Conservation (phyloP, 306 rosid species). For the Notholithocarpus densiflorus region DNA sequence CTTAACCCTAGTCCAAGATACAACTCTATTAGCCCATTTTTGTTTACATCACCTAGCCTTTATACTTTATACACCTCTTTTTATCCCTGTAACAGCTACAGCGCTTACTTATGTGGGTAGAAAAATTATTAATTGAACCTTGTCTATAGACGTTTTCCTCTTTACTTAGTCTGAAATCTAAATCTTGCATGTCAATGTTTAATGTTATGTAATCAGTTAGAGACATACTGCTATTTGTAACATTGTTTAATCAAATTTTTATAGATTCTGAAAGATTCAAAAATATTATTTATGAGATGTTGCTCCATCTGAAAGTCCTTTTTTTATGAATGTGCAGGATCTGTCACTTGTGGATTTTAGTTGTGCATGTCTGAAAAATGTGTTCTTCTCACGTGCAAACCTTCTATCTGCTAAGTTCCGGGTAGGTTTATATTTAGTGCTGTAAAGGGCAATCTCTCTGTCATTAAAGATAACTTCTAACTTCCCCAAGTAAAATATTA, state of each 20-base stretch:
- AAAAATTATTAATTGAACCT: no score
- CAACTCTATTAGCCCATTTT: no score
- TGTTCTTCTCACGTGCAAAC: slow-evolving; percentile 87
- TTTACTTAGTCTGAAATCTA: no score
- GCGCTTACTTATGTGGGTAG: no score
- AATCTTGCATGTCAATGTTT: no score
- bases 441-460: slow-evolving; percentile 3
- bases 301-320: slow-evolving; percentile 4
- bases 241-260: neutral
- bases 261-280: slow-evolving; percentile 1
- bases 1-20: no score
- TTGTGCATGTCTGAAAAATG: slow-evolving; percentile 84
- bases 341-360: slow-evolving; percentile 84
- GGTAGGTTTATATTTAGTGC: slow-evolving; percentile 44
- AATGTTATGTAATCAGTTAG: no score
- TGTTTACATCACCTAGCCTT: no score
- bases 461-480: neutral
- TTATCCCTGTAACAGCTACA: no score
- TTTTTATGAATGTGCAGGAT: slow-evolving; percentile 61
- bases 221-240: neutral
- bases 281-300: slow-evolving; percentile 11
- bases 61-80: no score
- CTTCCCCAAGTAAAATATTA: neutral
- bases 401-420: slow-evolving; percentile 87
- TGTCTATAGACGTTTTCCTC: no score